These are phyloP conservation scores for Phylloporus arenicola DNA, from an alignment of 768 basidiomycete species.

Conservation along the genomic window DNA sequence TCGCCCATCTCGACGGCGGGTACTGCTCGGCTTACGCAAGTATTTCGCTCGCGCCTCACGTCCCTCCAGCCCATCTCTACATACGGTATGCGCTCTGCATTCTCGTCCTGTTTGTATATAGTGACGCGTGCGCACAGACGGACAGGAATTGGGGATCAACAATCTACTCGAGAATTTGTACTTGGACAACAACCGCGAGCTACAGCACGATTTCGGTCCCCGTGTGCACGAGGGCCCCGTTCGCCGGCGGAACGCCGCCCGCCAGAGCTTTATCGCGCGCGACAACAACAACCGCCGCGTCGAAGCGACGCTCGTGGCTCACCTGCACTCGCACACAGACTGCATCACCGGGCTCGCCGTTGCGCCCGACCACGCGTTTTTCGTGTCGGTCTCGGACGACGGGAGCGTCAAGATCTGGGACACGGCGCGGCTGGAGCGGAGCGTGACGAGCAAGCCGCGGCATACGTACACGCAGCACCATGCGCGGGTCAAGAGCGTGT, in stretches of 20 bases:
- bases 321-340: conserved; percentile 79
- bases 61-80: conserved; percentile 61
- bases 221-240: conserved; percentile 76
- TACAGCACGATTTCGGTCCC: conserved; percentile 90
- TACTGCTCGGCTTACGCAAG: conserved; percentile 41
- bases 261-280: conserved; percentile 63
- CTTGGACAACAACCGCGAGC: conserved; percentile 78
- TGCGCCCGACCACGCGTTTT: conserved; percentile 92
- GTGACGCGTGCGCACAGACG: conserved; percentile 49
- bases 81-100: conserved; percentile 47
- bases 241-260: conserved; percentile 65
- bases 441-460: conserved; percentile 81
- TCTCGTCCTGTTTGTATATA: neutral
- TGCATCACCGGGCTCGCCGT: conserved; percentile 76
- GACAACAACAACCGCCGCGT: conserved; percentile 56
- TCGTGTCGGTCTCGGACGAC: conserved; percentile 90
- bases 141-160: conserved; percentile 84
- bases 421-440: conserved; percentile 87
- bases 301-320: conserved; percentile 78
- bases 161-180: conserved; percentile 88
- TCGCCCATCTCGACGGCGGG: conserved; percentile 67
- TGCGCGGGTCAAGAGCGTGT: conserved; percentile 61
- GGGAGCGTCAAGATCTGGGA: conserved; percentile 93
- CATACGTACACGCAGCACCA: conserved; percentile 71
- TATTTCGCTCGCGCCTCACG: conserved; percentile 41